Evolutionary conservation across 2,329 filamentous ascomycete genomes (phyloP), one percentile per base, ranked within the genome.

Genomic region (Hymenotorrendiella dingleyae): DNA sequence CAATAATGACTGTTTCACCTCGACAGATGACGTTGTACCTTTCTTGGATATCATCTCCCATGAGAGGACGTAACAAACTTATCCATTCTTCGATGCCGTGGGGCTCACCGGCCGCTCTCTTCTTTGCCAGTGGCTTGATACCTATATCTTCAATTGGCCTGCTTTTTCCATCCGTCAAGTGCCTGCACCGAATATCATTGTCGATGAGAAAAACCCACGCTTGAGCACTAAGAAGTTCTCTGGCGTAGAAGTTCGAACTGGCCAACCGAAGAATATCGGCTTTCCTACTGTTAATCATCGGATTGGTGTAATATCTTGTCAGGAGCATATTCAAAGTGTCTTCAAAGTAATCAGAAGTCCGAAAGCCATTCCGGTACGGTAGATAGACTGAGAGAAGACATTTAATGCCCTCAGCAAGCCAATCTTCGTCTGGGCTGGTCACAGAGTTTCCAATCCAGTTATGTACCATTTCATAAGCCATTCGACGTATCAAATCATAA

Each of bases 301-400:
- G 52, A 23, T 40, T 52, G 22, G 55, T 55, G 41, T 50, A 55
- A 34, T 59, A 57, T 27, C 43, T 50, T 12, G 37, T 50, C 16
- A 49, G 45, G 14, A 56, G 45, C 33, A 48, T 50, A 20, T 43
- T 53, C 3, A 55, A 39, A 1, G 54, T 54, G 4, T 49, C 37
- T 20, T 47, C 40, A 23, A 56, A 56, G 41, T 58, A 56, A 9
- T 54, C 19, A 9, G 45, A 40, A 8, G 45, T 43, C 26, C 50
- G 45, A 29, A 50, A 51, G 6, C 45, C 36, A 16, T 44, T 42
- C 10, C 54, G 53, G 43, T 53, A 56, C 11, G 53, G 54, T 5
- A 59, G 42, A 22, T 53, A 58, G 19, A 56, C 48, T 1, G 53
- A 55, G 16, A 52, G 32, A 20, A 40, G 38, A 30, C 49, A 36